phyloP scores from a whole-genome alignment of 2,329 filamentous ascomycete genomes.

The Colletotrichum brevisporum region DNA sequence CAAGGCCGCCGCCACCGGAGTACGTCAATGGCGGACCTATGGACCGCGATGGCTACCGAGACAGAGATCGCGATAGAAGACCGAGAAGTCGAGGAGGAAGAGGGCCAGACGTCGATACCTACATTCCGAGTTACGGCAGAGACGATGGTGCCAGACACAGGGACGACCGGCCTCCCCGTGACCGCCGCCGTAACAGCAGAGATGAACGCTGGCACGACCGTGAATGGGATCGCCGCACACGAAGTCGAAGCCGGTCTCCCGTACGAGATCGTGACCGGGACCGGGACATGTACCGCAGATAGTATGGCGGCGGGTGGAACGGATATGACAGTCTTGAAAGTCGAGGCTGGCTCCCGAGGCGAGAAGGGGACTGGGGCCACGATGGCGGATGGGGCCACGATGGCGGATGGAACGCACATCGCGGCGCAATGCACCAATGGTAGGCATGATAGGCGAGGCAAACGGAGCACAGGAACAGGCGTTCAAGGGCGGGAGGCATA shows the following conservation, averaged over 20 bases:
- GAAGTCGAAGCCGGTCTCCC: conserved; percentile 58
- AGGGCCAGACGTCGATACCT: conserved; percentile 62
- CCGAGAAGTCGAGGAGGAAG: conserved; percentile 51
- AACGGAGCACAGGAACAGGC: conserved; percentile 34
- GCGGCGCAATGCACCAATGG: conserved; percentile 13
- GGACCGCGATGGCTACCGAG: conserved; percentile 57
- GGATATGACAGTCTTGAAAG: conserved; percentile 3
- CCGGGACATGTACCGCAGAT: conserved; percentile 65
- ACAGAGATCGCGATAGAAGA: conserved; percentile 48
- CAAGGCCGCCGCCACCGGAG: conserved; percentile 64
- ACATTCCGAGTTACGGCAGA: conserved; percentile 63
- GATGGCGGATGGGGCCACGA: neutral
- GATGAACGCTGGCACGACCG: conserved; percentile 51
- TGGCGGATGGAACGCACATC: neutral
- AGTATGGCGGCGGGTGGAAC: conserved; percentile 41
- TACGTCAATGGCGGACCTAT: conserved; percentile 50
- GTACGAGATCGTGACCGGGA: conserved; percentile 56
- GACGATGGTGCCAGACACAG: conserved; percentile 49
- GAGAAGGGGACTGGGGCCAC: neutral
- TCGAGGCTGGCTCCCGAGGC: too few relatives aligned
- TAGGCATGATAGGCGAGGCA: conserved; percentile 6
- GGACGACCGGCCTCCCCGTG: conserved; percentile 47
- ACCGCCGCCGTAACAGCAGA: conserved; percentile 42
- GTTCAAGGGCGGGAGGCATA: conserved; percentile 27
- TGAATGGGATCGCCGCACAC: conserved; percentile 56